phyloP scores from a whole-genome alignment of 1,284 basidiomycete species.

The Microbotryomycetes sp. region DNA sequence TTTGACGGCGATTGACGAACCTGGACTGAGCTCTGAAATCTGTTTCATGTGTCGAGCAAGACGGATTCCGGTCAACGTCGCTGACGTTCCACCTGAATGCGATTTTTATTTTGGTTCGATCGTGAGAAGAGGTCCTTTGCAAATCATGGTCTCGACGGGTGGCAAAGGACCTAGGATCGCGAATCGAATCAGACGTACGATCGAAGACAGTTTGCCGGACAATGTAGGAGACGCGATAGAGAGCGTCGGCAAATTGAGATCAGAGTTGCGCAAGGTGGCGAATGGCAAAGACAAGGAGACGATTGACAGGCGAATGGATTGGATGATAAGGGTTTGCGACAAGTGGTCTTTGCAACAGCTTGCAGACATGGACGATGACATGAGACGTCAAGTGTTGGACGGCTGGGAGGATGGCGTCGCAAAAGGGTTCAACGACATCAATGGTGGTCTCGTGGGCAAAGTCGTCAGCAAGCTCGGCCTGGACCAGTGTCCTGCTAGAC shows the following conservation, averaged over 20 bases:
- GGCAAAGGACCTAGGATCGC: constrained; percentile 90
- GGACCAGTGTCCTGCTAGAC: constrained; percentile 20
- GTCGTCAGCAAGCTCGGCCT: not conserved
- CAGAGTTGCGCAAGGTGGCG: constrained; percentile 60
- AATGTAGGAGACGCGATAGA: constrained; percentile 71
- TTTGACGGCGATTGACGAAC: constrained; percentile 87
- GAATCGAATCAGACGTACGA: constrained; percentile 63
- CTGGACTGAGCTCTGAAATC: constrained; percentile 60
- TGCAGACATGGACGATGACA: constrained; percentile 54
- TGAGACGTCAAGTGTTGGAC: constrained; percentile 37
- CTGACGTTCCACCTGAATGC: constrained; percentile 85
- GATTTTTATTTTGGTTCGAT: constrained; percentile 98
- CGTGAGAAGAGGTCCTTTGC: constrained; percentile 80
- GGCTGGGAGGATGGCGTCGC: constrained; percentile 40
- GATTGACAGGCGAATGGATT: constrained; percentile 75
- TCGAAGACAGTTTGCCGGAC: constrained; percentile 63
- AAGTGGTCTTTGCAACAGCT: constrained; percentile 73
- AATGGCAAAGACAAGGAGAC: constrained; percentile 63
- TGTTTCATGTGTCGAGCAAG: constrained; percentile 60
- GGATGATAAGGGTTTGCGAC: constrained; percentile 89
- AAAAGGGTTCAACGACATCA: constrained; percentile 31
- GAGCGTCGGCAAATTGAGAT: constrained; percentile 66
- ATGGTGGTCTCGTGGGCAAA: constrained; percentile 1
- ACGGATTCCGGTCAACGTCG: constrained; percentile 85
- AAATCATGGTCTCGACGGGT: constrained; percentile 93